phyloP scores from a whole-genome alignment of 2,329 filamentous ascomycete species.

The Colletotrichum lentis region DNA sequence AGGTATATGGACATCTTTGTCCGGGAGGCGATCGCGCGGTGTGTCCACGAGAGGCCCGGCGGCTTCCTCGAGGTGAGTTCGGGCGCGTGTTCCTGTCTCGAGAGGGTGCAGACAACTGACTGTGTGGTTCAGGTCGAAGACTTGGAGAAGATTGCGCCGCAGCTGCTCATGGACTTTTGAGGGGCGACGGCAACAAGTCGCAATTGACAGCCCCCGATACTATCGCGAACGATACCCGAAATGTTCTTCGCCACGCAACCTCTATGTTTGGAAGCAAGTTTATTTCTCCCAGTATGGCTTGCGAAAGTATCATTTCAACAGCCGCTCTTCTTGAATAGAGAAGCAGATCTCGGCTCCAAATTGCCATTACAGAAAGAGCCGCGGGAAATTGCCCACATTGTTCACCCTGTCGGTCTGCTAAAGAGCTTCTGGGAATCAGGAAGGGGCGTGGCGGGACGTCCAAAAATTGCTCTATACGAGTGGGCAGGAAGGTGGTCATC shows the following conservation, averaged over 20 bases:
- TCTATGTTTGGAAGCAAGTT: too few species aligned
- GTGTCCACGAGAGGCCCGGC: conserved; percentile 73
- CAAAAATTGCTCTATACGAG: too few species aligned
- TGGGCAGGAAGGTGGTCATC: too few species aligned
- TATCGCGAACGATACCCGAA: neutral
- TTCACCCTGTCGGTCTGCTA: too few species aligned
- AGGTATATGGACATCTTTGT: conserved; percentile 94
- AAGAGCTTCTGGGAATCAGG: too few species aligned
- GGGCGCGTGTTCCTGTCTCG: neutral
- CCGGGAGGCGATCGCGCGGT: conserved; percentile 83
- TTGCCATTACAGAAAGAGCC: neutral
- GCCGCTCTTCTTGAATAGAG: neutral
- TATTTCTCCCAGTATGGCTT: neutral
- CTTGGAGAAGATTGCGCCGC: conserved; percentile 85
- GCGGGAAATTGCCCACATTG: too few species aligned
- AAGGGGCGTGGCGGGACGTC: too few species aligned
- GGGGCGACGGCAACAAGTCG: too few species aligned
- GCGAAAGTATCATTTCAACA: neutral
- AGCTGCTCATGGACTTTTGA: conserved; percentile 86
- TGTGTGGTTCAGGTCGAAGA: conserved; percentile 73
- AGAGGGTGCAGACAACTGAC: conserved; percentile 28
- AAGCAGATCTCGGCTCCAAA: neutral
- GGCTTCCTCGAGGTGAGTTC: conserved; percentile 76
- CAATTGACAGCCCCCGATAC: neutral
- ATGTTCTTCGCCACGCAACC: neutral